These are phyloP conservation scores for Geranium brycei DNA, from an alignment of 345 rosid genomes.

Conservation along the genomic window DNA sequence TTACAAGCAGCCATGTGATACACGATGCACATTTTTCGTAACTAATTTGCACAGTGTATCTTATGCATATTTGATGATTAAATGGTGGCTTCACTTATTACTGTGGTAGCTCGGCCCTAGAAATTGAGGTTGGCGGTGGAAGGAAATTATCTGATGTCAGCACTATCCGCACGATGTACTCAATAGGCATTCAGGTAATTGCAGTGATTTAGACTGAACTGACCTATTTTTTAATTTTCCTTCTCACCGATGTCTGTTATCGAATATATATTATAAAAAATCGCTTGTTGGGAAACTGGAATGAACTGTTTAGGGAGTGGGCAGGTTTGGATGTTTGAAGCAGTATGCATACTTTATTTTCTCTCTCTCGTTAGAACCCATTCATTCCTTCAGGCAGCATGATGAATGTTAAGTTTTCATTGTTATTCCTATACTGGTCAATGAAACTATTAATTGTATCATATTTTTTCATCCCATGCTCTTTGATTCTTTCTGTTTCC, in stretches of 20 bases:
- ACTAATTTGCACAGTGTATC: not conserved
- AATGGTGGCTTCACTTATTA: conserved; percentile 8
- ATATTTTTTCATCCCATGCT: not conserved
- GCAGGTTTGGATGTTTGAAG: not conserved
- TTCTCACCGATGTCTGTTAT: not conserved
- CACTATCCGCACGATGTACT: conserved; percentile 62
- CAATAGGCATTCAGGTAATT: conserved; percentile 73
- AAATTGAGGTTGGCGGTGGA: conserved; percentile 90
- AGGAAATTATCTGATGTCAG: conserved; percentile 81
- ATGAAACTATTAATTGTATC: conserved; percentile 6
- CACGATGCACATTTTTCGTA: not conserved
- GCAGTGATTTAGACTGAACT: conserved; percentile 5
- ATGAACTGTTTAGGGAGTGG: not conserved
- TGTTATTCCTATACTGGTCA: not conserved
- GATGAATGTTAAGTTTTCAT: not conserved
- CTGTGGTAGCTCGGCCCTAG: conserved; percentile 58
- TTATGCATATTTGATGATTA: not conserved
- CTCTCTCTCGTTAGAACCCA: not conserved
- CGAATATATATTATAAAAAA: not conserved
- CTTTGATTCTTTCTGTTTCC: conserved; percentile 8
- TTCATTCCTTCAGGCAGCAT: not conserved
- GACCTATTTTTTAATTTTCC: not conserved
- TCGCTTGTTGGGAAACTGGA: not conserved
- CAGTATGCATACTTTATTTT: too few relatives aligned
- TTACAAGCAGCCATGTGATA: not conserved